phyloP scores from a whole-genome alignment of 2,329 filamentous ascomycete species.

The Metarhizium humberi region DNA sequence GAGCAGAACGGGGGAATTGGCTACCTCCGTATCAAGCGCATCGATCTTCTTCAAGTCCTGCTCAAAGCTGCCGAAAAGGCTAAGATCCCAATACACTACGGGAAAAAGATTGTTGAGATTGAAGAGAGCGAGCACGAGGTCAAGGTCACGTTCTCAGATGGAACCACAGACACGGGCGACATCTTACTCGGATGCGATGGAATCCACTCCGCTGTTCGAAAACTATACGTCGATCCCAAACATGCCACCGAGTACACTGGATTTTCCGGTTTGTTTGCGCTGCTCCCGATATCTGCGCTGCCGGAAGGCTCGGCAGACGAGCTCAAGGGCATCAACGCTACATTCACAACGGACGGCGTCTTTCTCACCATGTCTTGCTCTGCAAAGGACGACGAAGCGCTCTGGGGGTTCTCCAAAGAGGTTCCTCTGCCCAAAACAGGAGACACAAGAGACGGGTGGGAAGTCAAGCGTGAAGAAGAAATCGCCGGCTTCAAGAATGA shows the following conservation, averaged over 20 bases:
- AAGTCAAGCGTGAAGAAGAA: constrained; percentile 1
- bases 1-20: constrained; percentile 51
- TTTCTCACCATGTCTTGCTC: constrained; percentile 16
- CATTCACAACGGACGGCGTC: constrained; percentile 19
- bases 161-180: constrained; percentile 22
- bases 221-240: constrained; percentile 14
- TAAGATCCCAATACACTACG: constrained; percentile 45
- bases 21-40: constrained; percentile 49
- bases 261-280: constrained; percentile 13
- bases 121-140: constrained; percentile 50
- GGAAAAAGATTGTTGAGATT: constrained; percentile 58
- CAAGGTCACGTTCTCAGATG: constrained; percentile 48
- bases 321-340: constrained; percentile 16
- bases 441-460: constrained; percentile 4
- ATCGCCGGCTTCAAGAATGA: constrained; percentile 17
- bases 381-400: constrained; percentile 13
- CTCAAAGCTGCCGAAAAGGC: constrained; percentile 42
- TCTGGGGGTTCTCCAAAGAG: constrained; percentile 21
- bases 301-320: not conserved
- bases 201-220: constrained; percentile 25
- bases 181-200: constrained; percentile 44
- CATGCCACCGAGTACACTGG: constrained; percentile 20
- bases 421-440: constrained; percentile 15
- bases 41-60: constrained; percentile 52
- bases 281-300: constrained; percentile 12